Percentiles rank a stretch among this genome's conserved stretches.
Evolutionary conservation across 306 rosid species (phyloP).

Genomic region (Ceratonia siliqua): DNA sequence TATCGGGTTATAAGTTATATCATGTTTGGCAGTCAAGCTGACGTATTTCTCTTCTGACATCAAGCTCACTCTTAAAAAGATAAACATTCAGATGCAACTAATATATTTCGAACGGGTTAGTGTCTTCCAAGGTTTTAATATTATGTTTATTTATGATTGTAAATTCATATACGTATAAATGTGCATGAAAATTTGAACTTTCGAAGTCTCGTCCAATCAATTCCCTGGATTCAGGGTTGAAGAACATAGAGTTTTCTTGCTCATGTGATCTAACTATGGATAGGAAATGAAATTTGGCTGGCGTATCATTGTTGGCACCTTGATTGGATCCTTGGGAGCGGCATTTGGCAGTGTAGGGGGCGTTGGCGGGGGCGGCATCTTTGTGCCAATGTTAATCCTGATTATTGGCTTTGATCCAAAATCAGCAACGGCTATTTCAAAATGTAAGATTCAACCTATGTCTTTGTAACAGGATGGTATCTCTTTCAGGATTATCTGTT

Average conservation of each 20-base stretch:
- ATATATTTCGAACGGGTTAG: too few relatives aligned
- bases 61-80: too few relatives aligned
- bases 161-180: not conserved
- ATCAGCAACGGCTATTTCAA: slow-evolving; percentile 82
- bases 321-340: slow-evolving; percentile 78
- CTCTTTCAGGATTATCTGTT: not conserved
- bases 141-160: not conserved
- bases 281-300: slow-evolving; percentile 81
- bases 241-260: not conserved
- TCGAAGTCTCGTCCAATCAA: not conserved
- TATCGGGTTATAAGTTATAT: not conserved
- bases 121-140: not conserved
- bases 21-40: not conserved
- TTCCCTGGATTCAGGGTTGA: not conserved
- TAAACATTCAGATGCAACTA: too few relatives aligned
- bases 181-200: not conserved
- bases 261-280: not conserved
- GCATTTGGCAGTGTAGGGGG: slow-evolving; percentile 94
- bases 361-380: slow-evolving; percentile 95
- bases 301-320: slow-evolving; percentile 58
- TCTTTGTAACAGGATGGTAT: not conserved
- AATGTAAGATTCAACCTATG: slow-evolving; percentile 54
- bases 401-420: slow-evolving; percentile 88
- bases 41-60: not conserved
- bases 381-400: slow-evolving; percentile 82